Evolutionary conservation across 78 protist species (phyloP).

Genomic region (Anaeramoeba ignava): DNA sequence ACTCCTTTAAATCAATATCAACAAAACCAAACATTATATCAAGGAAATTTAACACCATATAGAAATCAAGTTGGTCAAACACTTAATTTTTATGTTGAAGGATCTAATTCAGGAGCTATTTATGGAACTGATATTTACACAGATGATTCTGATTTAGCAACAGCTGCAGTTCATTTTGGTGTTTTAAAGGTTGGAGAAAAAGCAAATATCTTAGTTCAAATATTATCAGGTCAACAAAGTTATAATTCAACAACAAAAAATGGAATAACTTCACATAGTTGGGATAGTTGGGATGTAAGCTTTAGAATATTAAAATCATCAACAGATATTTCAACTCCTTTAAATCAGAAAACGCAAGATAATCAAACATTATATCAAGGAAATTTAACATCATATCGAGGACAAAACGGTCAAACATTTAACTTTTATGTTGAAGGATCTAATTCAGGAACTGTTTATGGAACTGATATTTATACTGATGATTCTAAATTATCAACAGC

Average conservation of each 20-base stretch:
- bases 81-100: background rate
- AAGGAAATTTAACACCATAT: background rate
- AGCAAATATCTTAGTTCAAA: background rate
- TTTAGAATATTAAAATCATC: too few species aligned
- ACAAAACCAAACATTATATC: too few species aligned
- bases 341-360: too few species aligned
- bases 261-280: too few species aligned
- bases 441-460: background rate
- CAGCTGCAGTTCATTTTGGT: background rate
- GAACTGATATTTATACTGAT: background rate
- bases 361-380: too few species aligned
- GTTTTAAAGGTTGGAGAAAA: background rate
- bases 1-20: too few species aligned
- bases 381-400: background rate
- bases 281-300: too few species aligned
- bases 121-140: background rate
- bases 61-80: background rate
- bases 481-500: background rate
- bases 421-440: background rate
- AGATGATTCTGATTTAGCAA: background rate
- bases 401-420: background rate
- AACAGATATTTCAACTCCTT: too few species aligned
- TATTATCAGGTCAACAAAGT: background rate
- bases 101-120: background rate
- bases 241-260: background rate